A percentile compares a stretch with the other conserved stretches of the same genome.
Evolutionary conservation across 495 filamentous ascomycete genomes (phyloP).

Genomic region (Neurospora tetraspora): DNA sequence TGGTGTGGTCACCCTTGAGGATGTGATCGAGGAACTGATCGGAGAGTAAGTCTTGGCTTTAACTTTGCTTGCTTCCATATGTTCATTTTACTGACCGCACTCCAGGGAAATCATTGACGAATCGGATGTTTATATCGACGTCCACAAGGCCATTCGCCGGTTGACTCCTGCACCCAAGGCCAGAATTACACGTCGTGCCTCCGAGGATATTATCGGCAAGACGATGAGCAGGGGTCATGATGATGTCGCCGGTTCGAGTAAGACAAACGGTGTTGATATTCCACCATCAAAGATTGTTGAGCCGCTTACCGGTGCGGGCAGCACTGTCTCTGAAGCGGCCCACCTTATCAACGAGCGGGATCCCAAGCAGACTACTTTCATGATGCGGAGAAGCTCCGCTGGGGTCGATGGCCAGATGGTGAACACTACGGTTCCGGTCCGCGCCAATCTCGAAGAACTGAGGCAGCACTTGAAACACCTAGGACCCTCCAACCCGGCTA

Average conservation of each 20-base stretch:
- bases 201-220: conserved; percentile 9
- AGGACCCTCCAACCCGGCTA: conserved; percentile 85
- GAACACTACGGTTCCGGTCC: conserved; percentile 31
- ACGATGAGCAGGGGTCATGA: conserved; percentile 3
- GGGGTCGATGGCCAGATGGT: conserved; percentile 33
- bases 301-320: conserved; percentile 7
- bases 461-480: conserved; percentile 79
- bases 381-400: conserved; percentile 47
- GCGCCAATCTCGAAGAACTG: conserved; percentile 54
- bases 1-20: conserved; percentile 90
- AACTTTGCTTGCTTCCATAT: background rate
- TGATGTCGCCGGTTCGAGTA: conserved; percentile 4
- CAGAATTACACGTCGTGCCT: conserved; percentile 16
- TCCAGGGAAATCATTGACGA: conserved; percentile 65
- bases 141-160: conserved; percentile 90
- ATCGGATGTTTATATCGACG: conserved; percentile 93
- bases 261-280: background rate
- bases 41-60: conserved; percentile 64
- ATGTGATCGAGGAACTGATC: conserved; percentile 97
- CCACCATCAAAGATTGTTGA: conserved; percentile 5
- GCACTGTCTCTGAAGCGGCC: conserved; percentile 17
- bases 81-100: conserved; percentile 11
- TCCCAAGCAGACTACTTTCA: conserved; percentile 37
- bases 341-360: conserved; percentile 18
- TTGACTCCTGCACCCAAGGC: conserved; percentile 30